Evolutionary conservation across 2,329 filamentous ascomycete species (phyloP), one percentile per base, ranked within the genome.

Genomic region (Leptographium wingfieldii): DNA sequence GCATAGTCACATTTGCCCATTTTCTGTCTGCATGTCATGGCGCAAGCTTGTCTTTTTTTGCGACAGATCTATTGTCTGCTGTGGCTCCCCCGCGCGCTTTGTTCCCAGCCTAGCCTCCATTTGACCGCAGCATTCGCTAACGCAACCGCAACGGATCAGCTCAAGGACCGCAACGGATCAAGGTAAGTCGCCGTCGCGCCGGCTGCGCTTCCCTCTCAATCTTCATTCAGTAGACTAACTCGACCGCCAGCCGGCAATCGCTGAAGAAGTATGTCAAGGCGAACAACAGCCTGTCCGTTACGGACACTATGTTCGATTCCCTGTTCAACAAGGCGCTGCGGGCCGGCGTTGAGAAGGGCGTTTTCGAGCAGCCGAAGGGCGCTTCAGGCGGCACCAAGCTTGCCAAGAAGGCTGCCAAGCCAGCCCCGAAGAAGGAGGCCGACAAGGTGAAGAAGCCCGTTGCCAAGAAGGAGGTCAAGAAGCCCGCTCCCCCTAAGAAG

Each of bases 341-440:
- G 76, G 76, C 79, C 62, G 91, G 91, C 73, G 90, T 92, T 68
- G 89, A 95, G 69, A 91, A 87, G 80, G 89, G 88, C 64, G 81
- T 88, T 68, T 96, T 96, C 72, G 81, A 85, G 70, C 90, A 92
- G 73, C 92, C 91, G 70, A 96, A 96, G 84, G 91, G 88, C 69
- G 81, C 90, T 62, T 96, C 91, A 65, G 91, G 91, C 63, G 88
- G 90, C 66, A 90, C 94, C 75, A 96, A 96, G 86, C 86, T 96
- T 62, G 87, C 87, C 62, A 92, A 92, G 85, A 91, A 90, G 79
- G 73, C 79, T 66, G 63, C 63, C 35, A 73, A 78, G 71, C 74
- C 82, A 3, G 61, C 63, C 11, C 57, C 60, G 27, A 66, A 66
- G 63, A 72, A 72, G 68, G 68, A 71, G 68, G 70, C 12, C 57